Evolutionary conservation across 1,284 basidiomycete genomes (phyloP), one percentile per base, ranked within the genome.

Genomic region (Cryptococcus amylolentus): DNA sequence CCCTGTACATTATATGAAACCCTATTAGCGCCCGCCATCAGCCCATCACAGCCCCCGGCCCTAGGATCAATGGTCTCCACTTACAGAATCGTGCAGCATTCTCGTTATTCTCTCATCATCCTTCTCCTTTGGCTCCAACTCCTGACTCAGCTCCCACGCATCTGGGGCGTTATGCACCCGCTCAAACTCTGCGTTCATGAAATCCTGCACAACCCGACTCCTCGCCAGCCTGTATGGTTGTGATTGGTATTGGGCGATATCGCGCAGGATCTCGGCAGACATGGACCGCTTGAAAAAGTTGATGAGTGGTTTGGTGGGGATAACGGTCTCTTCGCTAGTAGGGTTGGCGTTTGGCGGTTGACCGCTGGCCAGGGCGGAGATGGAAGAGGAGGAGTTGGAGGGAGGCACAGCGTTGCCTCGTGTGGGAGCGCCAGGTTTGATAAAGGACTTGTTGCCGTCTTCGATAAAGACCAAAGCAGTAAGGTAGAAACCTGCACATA

Each of bases 381-480:
- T 46, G 20, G 63, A 56, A 51, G 56, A 51, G 16, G 65, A 54
- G 1, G 65, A 66, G 58, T 62, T 53, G 37, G 66, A 70, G 27
- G 52, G 60, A 46, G 59, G 31, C 38, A 64, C 56, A 18, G 64
- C 61, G 10, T 52, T 55, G 13, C 23, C 31, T 12, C 52, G 23
- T 13, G 45, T 42, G 18, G 51, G 35, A 20, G 48, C 47, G 16
- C 51, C 52, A 45, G 60, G 38, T 39, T 58, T 53, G 41, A 64
- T 62, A 46, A 72, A 66, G 79, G 98, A 91, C 54, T 90, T 88
- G 72, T 94, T 94, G n/a, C 95, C 96, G 70, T 98, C 96, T 75
- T 97, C 92, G 73, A 97, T 96, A 78, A 98, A 98, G 4, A 93
- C 94, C 56, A 98, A 81, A 26, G 91, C 91, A 4, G 94, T 93